phyloP scores from a whole-genome alignment of 495 filamentous ascomycete genomes.

The Xylaria nigripes region DNA sequence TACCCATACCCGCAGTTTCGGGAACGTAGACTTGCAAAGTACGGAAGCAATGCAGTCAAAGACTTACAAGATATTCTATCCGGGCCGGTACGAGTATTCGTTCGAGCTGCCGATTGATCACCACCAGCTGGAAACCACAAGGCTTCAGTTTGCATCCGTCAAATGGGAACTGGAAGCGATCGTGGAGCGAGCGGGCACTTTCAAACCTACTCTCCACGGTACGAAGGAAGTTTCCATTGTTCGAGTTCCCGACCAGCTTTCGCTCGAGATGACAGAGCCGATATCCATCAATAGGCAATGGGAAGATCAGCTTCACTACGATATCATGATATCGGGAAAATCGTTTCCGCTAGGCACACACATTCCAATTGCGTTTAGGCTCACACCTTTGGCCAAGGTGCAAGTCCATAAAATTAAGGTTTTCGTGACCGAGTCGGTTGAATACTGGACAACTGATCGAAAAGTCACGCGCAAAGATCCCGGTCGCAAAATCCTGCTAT shows the following conservation, averaged over 20 bases:
- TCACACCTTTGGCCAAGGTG: conserved; percentile 93
- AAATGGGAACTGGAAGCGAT: conserved; percentile 82
- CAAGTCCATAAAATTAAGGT: conserved; percentile 96
- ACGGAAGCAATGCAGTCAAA: conserved; percentile 64
- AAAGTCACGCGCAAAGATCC: conserved; percentile 81
- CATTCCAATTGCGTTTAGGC: conserved; percentile 94
- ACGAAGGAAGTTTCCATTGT: conserved; percentile 79
- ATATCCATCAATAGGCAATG: conserved; percentile 95
- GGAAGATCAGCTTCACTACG: conserved; percentile 98
- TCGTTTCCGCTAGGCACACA: conserved; percentile 89
- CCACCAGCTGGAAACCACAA: conserved; percentile 83
- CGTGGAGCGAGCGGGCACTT: conserved; percentile 84
- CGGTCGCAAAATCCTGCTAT: conserved; percentile 73
- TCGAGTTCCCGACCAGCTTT: conserved; percentile 82
- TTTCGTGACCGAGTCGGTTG: conserved; percentile 85
- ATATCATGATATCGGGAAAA: conserved; percentile 98
- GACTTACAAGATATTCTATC: conserved; percentile 81
- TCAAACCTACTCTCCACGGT: conserved; percentile 83
- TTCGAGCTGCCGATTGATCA: conserved; percentile 95
- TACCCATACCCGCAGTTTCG: conserved; percentile 78
- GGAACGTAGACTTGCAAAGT: conserved; percentile 61
- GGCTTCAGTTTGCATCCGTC: conserved; percentile 80
- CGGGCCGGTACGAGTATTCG: conserved; percentile 87
- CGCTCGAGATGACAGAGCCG: conserved; percentile 86
- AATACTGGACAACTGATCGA: conserved; percentile 85